These are phyloP conservation scores for Penicillium desertorum DNA, from an alignment of 495 filamentous ascomycete genomes.

Conservation along the genomic window DNA sequence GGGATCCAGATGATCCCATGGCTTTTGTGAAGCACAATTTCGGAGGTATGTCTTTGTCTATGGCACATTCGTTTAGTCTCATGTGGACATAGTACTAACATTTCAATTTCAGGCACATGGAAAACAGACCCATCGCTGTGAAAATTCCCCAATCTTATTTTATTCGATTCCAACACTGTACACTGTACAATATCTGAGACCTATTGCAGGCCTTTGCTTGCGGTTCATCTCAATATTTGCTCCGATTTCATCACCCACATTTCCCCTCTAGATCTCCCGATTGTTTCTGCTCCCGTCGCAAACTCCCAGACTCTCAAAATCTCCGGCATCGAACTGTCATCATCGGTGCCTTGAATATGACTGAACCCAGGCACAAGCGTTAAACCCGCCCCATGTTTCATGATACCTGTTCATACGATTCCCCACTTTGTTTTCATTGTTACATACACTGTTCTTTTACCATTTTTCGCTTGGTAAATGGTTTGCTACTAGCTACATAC, in stretches of 20 bases:
- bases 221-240: not conserved
- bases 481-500: not conserved
- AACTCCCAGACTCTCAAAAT: not conserved
- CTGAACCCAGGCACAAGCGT: conserved; percentile 2
- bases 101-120: conserved; percentile 31
- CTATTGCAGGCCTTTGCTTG: not conserved
- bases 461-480: not conserved
- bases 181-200: not conserved
- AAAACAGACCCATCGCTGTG: conserved; percentile 41
- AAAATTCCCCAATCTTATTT: not conserved
- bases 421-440: conserved; percentile 13
- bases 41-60: conserved; percentile 61
- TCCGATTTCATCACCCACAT: not conserved
- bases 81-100: conserved; percentile 13
- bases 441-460: not conserved
- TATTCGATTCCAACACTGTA: not conserved
- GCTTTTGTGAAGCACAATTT: conserved; percentile 98
- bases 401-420: conserved; percentile 16
- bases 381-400: conserved; percentile 9
- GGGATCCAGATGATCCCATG: conserved; percentile 88
- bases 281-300: not conserved
- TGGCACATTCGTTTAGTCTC: not conserved
- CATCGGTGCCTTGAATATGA: not conserved
- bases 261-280: not conserved
- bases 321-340: not conserved